A percentile compares a stretch with the other conserved stretches of the same genome.
Conservation (phyloP, 208 protist genomes). For the Balamuthia mandrillaris region DNA sequence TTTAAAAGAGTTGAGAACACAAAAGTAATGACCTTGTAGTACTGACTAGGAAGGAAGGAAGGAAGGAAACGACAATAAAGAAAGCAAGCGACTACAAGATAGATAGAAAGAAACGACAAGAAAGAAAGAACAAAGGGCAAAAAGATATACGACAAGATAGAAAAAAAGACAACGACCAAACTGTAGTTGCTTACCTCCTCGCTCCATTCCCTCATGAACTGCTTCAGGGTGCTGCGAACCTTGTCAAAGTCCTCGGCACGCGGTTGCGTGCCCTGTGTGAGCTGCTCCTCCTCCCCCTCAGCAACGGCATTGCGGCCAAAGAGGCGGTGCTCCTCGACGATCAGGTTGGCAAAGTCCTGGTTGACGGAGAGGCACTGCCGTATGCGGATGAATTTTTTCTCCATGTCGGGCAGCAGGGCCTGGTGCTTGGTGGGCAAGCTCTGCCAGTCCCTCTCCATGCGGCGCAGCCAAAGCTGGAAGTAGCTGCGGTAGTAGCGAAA, state of each 20-base stretch:
- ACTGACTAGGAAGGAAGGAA: not conserved
- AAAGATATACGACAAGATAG: not conserved
- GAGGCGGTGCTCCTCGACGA: not conserved
- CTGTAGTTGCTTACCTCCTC: no score
- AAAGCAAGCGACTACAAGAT: not conserved
- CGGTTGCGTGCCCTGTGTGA: not conserved
- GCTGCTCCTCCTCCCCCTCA: not conserved
- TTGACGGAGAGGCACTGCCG: not conserved
- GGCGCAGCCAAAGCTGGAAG: not conserved
- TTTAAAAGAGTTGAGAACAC: not conserved
- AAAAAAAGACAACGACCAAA: not conserved
- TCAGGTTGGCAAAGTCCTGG: not conserved
- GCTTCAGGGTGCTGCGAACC: slow-evolving; percentile 3
- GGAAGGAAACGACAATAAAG: not conserved
- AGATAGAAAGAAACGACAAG: not conserved
- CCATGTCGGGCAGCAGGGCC: not conserved
- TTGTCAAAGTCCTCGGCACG: not conserved
- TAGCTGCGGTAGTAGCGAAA: not conserved
- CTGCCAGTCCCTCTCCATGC: not conserved
- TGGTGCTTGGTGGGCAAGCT: not conserved
- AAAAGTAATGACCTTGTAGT: not conserved
- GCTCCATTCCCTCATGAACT: slow-evolving; percentile 24
- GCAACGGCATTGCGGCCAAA: not conserved
- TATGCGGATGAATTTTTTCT: not conserved
- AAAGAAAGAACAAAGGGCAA: not conserved